Percentiles rank a stretch among this genome's conserved stretches.
phyloP scores from a whole-genome alignment of 2,329 filamentous ascomycete genomes.

The Corynespora cassiicola region DNA sequence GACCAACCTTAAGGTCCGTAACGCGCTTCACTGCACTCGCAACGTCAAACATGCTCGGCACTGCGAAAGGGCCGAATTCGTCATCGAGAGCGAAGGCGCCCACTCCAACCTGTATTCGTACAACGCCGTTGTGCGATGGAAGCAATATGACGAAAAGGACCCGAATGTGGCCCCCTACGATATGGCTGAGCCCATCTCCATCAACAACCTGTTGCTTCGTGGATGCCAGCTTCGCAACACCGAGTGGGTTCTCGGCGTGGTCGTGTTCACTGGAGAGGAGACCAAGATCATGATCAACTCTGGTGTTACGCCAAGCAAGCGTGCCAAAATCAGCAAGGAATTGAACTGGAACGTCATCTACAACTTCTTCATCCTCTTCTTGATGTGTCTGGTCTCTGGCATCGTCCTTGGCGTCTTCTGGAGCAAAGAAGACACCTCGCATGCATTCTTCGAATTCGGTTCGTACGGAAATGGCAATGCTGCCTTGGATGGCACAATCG shows the following conservation, averaged over 20 bases:
- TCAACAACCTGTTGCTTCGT: constrained; percentile 93
- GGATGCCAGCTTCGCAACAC: constrained; percentile 95
- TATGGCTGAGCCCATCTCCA: constrained; percentile 91
- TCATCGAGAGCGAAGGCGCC: constrained; percentile 87
- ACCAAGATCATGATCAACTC: constrained; percentile 99
- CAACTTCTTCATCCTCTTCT: constrained; percentile 89
- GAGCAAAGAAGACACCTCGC: constrained; percentile 75
- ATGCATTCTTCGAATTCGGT: constrained; percentile 83
- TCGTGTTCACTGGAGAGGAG: constrained; percentile 92
- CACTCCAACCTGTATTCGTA: constrained; percentile 97
- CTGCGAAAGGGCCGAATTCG: constrained; percentile 87
- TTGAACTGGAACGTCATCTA: constrained; percentile 97
- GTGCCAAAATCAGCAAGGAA: constrained; percentile 86
- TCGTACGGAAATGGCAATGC: constrained; percentile 76
- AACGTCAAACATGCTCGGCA: constrained; percentile 86
- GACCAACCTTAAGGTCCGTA: constrained; percentile 94
- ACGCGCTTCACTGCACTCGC: constrained; percentile 85
- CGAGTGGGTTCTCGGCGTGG: constrained; percentile 91
- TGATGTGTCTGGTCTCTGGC: constrained; percentile 87
- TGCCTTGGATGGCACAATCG: constrained; percentile 86
- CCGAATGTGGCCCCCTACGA: constrained; percentile 68
- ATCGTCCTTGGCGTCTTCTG: constrained; percentile 86
- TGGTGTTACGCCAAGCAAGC: constrained; percentile 92
- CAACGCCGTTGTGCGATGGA: constrained; percentile 87
- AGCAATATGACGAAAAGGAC: constrained; percentile 71